These are phyloP conservation scores for Xerophyta viscosa DNA, from an alignment of 106 monocot genomes.

Conservation along the genomic window DNA sequence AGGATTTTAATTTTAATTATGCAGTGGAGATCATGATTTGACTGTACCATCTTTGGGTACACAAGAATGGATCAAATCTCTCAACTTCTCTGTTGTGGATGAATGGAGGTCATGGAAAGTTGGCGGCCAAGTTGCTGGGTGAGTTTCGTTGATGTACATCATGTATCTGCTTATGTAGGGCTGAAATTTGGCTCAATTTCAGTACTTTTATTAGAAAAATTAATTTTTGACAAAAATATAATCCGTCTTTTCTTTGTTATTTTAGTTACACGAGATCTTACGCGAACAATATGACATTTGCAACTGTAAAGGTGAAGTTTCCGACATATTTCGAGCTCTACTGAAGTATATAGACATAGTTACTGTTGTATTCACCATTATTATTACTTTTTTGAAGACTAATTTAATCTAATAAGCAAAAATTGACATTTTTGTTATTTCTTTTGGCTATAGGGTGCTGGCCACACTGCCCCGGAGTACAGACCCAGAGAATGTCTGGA, in stretches of 20 bases:
- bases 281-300: slow-evolving; percentile 56
- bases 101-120: slow-evolving; percentile 36
- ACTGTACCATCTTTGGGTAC: slow-evolving; percentile 35
- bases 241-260: background rate
- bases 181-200: background rate
- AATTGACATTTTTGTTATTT: no score
- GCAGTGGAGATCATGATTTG: slow-evolving; percentile 47
- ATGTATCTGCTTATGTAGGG: background rate
- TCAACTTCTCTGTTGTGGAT: slow-evolving; percentile 25
- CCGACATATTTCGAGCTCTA: no score
- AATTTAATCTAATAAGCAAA: no score
- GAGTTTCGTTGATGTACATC: background rate
- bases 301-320: slow-evolving; percentile 49
- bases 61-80: slow-evolving; percentile 39
- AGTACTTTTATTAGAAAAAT: background rate
- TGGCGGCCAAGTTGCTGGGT: slow-evolving; percentile 4
- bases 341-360: no score
- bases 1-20: no score
- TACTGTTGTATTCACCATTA: no score
- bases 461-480: no score
- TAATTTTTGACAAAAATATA: no score
- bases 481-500: no score
- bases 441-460: no score
- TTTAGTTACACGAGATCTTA: slow-evolving; percentile 39
- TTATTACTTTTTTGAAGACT: no score